phyloP scores from a whole-genome alignment of 805 yeast species.

The Saccharomycopsis fibuligera region DNA sequence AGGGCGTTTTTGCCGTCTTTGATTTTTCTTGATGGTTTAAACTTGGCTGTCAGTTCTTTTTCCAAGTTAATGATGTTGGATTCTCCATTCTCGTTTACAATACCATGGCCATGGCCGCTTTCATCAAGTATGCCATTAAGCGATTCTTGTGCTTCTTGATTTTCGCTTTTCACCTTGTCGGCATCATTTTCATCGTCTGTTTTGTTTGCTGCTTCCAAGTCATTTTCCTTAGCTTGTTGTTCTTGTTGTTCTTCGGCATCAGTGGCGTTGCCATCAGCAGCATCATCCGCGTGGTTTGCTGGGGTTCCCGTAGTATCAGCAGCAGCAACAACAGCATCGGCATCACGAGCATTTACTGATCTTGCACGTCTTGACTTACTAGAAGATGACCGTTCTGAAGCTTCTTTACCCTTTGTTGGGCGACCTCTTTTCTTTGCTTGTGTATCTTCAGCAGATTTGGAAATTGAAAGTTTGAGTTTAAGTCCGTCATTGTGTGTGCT shows the following conservation, averaged over 20 bases:
- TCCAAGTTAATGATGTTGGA: too few relatives aligned
- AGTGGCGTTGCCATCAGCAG: neutral
- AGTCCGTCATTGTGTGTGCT: too few relatives aligned
- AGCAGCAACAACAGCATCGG: neutral
- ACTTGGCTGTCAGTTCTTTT: too few relatives aligned
- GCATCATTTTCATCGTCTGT: slow-evolving; percentile 13
- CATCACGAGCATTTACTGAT: neutral
- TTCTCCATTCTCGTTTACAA: too few relatives aligned
- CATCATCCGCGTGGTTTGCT: slow-evolving; percentile 13
- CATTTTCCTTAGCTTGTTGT: slow-evolving; percentile 11
- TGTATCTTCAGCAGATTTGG: neutral
- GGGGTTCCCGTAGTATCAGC: neutral
- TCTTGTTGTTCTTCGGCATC: neutral
- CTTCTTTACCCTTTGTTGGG: neutral
- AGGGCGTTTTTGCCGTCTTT: slow-evolving; percentile 14
- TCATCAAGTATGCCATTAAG: slow-evolving; percentile 9
- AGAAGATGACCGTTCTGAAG: neutral
- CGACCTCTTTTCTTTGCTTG: slow-evolving; percentile 1
- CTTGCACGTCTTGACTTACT: neutral
- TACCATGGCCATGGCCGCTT: slow-evolving; percentile 11
- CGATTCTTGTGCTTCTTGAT: slow-evolving; percentile 19
- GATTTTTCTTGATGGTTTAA: slow-evolving; percentile 10
- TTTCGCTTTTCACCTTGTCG: slow-evolving; percentile 15
- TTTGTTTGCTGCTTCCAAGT: too few relatives aligned
- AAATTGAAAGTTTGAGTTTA: neutral